Evolutionary conservation across 2,329 filamentous ascomycete species (phyloP), one percentile per base, ranked within the genome.

Genomic region (Epichloe uncinata): DNA sequence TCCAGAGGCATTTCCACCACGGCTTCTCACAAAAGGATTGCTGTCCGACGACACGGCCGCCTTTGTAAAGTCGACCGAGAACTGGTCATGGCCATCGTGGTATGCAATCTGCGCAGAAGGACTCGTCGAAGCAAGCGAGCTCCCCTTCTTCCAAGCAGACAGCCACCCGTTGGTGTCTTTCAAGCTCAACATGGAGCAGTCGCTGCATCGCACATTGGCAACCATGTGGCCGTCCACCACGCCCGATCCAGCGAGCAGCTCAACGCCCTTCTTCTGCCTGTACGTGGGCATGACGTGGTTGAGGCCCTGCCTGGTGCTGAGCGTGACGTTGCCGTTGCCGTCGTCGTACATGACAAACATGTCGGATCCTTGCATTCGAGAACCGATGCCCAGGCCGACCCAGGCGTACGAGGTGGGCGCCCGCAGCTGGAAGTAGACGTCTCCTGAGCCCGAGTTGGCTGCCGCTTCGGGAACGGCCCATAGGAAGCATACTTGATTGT

Each of bases 281-380:
- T 75, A 73, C 26, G 63, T 44, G 0, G 81, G 81, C 66, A 68
- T 63, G 36, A 61, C 54, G 54, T 82, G 68, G 7, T 70, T 69
- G 0, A 57, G 64, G 33, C 73, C 77, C 3, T 61, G 57, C 20
- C 81, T 74, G 1, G 79, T 71, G 53, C 79, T 82, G 48, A 84
- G 60, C 1, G 81, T 84, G 22, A 84, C 70, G 58, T 83, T 82
- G 53, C 74, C 74, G 3, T 57, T 55, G 52, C 77, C 77, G 54
- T 80, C 70, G 43, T 75, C 65, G 61, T 84, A 84, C 55, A 83
- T 69, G 58, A 84, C 55, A 59, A 84, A 82, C 51, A 84, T 81
- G 60, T 79, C 74, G 46, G 79, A 62, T 34, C 71, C 74, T 13
- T 60, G 40, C 81, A 84, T 84, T 41, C 54, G 52, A 0, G 58